Conservation (phyloP, 495 filamentous ascomycete species). For the Podospora pseudoanserina region DNA sequence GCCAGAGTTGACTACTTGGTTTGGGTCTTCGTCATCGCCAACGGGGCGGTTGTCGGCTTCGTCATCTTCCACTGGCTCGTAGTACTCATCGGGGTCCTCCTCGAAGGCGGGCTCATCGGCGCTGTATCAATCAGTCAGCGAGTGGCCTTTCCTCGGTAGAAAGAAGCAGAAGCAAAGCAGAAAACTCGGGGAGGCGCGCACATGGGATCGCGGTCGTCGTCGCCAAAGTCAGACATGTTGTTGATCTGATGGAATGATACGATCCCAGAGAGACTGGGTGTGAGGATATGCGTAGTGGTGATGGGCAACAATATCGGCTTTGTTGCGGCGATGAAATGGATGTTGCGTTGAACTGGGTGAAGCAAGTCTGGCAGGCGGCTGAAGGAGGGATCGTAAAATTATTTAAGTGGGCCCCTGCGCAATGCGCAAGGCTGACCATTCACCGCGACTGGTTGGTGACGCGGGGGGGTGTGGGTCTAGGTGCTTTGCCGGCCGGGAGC, state of each 20-base stretch:
- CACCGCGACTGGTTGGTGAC: not conserved
- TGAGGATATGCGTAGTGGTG: not conserved
- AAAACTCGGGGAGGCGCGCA: slow-evolving; percentile 23
- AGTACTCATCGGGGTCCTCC: slow-evolving; percentile 55
- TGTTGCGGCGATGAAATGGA: slow-evolving; percentile 9
- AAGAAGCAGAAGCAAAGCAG: not conserved
- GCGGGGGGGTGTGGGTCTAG: not conserved
- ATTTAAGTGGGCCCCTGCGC: slow-evolving; percentile 27
- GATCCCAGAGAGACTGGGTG: not conserved
- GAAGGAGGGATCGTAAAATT: slow-evolving; percentile 27
- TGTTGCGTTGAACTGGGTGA: slow-evolving; percentile 5
- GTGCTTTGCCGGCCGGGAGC: slow-evolving; percentile 20
- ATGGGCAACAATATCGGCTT: slow-evolving; percentile 9
- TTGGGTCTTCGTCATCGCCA: slow-evolving; percentile 43
- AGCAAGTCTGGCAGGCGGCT: slow-evolving; percentile 13
- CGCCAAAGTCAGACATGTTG: slow-evolving; percentile 84
- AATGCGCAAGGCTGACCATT: slow-evolving; percentile 16
- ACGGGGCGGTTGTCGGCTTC: slow-evolving; percentile 46
- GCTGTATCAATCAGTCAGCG: slow-evolving; percentile 8
- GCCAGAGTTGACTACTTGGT: slow-evolving; percentile 58
- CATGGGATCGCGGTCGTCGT: slow-evolving; percentile 46
- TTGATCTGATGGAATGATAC: not conserved
- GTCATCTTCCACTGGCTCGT: slow-evolving; percentile 59
- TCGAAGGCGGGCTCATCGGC: slow-evolving; percentile 56
- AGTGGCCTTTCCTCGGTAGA: slow-evolving; percentile 9